Evolutionary conservation across 306 rosid species (phyloP), one percentile per base, ranked within the genome.

Genomic region (Ammopiptanthus mongolicus): DNA sequence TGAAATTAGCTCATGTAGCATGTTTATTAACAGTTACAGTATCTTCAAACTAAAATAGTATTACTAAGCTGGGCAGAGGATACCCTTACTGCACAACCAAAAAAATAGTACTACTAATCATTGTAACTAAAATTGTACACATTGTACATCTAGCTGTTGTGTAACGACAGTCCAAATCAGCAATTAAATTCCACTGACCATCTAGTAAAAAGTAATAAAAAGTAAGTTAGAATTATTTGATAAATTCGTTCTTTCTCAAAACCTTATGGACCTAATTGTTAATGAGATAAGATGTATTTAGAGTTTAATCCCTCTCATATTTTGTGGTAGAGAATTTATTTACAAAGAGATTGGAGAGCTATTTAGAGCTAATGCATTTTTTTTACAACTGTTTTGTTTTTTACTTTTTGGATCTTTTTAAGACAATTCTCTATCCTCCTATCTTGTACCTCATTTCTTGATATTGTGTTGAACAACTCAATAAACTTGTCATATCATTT

Each of bases 41-140:
- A 62, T 23, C 47, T 31, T 29, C 41, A 78, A 69, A 25, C 34
- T 59, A 78, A 50, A 61, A 62, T 34, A 12, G 73, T 18, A 28
- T 50, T 34, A 25, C 22, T 29, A 51, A 48, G 65, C 58, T 78
- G 58, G 50, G 60, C 70, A 66, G 18, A 76, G 46, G 60, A 66
- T 56, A 31, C 55, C 56, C 62, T 34, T 67, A 71, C 31, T 14
- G 59, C 44, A 63, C 73, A 79, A 50, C 58, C 62, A 64, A 55
- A 36, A 41, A 29, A 39, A 36, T 15, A 28, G 36, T 29, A 65
- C 19, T 72, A 52, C 70, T 47, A 70, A 69, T 52, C 65, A 17
- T 22, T 4, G 41, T 11, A 6, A 52, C 52, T 44, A 14, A 33
- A 44, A 36, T 31, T 4, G 62, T 55, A 53, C 47, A 12, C 55